Percentiles rank a stretch among this genome's conserved stretches.
These are phyloP conservation scores for Ustilago nuda DNA, from an alignment of 1,284 basidiomycete genomes.

Conservation along the genomic window DNA sequence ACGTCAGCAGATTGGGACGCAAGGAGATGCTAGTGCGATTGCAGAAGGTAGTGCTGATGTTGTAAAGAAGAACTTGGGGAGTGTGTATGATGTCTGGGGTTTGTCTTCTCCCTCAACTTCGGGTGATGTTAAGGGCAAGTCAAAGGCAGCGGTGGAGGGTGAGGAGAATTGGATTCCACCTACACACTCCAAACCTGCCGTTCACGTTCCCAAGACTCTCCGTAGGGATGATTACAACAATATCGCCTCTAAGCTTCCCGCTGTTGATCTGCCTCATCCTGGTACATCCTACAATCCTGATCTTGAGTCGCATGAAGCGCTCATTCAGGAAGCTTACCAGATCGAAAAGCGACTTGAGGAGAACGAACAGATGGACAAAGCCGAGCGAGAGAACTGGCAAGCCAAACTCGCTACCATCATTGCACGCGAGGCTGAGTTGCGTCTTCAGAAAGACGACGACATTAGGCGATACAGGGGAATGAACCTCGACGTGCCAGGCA, in stretches of 20 bases:
- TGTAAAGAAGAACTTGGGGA: conserved; percentile 26
- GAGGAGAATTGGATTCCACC: conserved; percentile 29
- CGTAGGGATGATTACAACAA: conserved; percentile 29
- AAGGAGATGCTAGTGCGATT: conserved; percentile 28
- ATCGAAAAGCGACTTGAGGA: conserved; percentile 76
- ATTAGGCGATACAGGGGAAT: conserved; percentile 43
- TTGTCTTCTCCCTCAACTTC: conserved; percentile 6
- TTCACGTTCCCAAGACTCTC: conserved; percentile 35
- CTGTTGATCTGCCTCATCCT: conserved; percentile 81
- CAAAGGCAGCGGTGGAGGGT: conserved; percentile 9
- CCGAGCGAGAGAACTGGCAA: conserved; percentile 32
- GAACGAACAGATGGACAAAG: conserved; percentile 71
- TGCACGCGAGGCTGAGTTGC: conserved; percentile 36
- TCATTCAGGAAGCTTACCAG: conserved; percentile 79
- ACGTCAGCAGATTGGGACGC: conserved; percentile 19
- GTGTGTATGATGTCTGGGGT: conserved; percentile 47
- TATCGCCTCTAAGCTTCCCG: conserved; percentile 70
- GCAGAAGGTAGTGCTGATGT: conserved; percentile 22
- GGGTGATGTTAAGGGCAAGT: conserved; percentile 30
- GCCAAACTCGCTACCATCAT: conserved; percentile 34
- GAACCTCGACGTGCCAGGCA: conserved; percentile 37
- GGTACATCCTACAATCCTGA: conserved; percentile 96
- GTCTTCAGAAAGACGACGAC: conserved; percentile 27
- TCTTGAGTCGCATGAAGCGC: conserved; percentile 79
- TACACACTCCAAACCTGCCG: conserved; percentile 16